Percentiles rank a stretch among this genome's conserved stretches.
Conservation (phyloP, 805 yeast genomes). For the Zygotorulaspora florentina region DNA sequence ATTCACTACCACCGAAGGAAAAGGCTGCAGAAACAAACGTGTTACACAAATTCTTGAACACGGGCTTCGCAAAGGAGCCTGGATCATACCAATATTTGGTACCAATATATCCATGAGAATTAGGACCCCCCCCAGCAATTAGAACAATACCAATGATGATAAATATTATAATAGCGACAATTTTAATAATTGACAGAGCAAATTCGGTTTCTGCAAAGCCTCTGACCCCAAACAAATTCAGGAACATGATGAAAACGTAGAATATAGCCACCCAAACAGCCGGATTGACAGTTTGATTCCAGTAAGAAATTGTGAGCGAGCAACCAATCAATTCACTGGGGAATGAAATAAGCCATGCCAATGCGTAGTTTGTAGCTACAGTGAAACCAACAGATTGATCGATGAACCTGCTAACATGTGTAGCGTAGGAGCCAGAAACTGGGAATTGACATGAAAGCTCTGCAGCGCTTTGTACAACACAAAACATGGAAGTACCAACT, state of each 20-base stretch:
- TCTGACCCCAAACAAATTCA: constrained; percentile 49
- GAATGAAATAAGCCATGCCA: constrained; percentile 52
- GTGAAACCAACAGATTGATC: constrained; percentile 60
- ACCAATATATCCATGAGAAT: constrained; percentile 40
- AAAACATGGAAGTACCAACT: constrained; percentile 29
- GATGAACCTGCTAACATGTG: constrained; percentile 54
- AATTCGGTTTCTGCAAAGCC: constrained; percentile 56
- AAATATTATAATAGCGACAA: constrained; percentile 44
- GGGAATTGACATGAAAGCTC: constrained; percentile 53
- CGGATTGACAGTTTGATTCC: constrained; percentile 34
- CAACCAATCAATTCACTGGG: constrained; percentile 57
- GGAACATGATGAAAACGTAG: constrained; percentile 37
- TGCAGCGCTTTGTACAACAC: constrained; percentile 30
- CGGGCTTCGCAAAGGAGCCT: constrained; percentile 48
- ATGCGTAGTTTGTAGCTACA: constrained; percentile 54
- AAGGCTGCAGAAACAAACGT: constrained; percentile 71
- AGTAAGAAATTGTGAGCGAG: constrained; percentile 46
- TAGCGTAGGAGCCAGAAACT: constrained; percentile 50
- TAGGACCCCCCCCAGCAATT: constrained; percentile 45
- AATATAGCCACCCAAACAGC: constrained; percentile 29
- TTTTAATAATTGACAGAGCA: constrained; percentile 42
- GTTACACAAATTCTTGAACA: constrained; percentile 58
- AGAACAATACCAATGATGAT: constrained; percentile 47
- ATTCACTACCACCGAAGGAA: constrained; percentile 66
- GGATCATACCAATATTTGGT: constrained; percentile 46